phyloP scores from a whole-genome alignment of 441 rosid genomes.

The Francoa sonchifolia region DNA sequence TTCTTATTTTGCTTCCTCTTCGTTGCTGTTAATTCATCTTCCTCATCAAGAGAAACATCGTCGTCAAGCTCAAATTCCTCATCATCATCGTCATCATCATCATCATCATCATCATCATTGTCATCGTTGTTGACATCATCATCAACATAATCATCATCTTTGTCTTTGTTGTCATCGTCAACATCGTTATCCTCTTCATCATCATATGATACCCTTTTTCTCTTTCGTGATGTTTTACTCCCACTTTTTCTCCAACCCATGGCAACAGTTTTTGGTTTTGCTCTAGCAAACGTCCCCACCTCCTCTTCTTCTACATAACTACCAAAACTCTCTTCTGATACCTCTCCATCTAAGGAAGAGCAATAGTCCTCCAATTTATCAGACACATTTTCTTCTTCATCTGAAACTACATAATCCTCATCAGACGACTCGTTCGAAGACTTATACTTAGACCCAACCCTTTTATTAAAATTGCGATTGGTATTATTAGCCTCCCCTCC shows the following conservation, averaged over 20 bases:
- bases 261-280: constrained; percentile 23
- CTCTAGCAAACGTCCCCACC: constrained; percentile 24
- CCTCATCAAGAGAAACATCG: constrained; percentile 62
- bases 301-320: constrained; percentile 27
- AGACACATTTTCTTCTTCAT: constrained; percentile 49
- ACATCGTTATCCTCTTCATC: constrained; percentile 39
- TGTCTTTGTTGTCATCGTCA: constrained; percentile 23
- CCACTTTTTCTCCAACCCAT: constrained; percentile 22
- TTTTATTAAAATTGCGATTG: constrained; percentile 36
- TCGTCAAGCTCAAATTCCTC: constrained; percentile 18
- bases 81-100: too few species aligned
- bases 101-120: too few species aligned
- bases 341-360: constrained; percentile 39
- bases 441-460: constrained; percentile 35
- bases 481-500: constrained; percentile 45
- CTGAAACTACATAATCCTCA: constrained; percentile 86
- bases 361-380: constrained; percentile 50
- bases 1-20: constrained; percentile 25
- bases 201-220: constrained; percentile 31
- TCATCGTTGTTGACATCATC: constrained; percentile 40
- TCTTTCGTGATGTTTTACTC: constrained; percentile 33
- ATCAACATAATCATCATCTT: constrained; percentile 23
- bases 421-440: constrained; percentile 87
- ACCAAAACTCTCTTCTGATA: constrained; percentile 42
- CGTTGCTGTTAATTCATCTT: constrained; percentile 33